phyloP scores from a whole-genome alignment of 2,329 filamentous ascomycete genomes.

The Fusarium staphyleae region DNA sequence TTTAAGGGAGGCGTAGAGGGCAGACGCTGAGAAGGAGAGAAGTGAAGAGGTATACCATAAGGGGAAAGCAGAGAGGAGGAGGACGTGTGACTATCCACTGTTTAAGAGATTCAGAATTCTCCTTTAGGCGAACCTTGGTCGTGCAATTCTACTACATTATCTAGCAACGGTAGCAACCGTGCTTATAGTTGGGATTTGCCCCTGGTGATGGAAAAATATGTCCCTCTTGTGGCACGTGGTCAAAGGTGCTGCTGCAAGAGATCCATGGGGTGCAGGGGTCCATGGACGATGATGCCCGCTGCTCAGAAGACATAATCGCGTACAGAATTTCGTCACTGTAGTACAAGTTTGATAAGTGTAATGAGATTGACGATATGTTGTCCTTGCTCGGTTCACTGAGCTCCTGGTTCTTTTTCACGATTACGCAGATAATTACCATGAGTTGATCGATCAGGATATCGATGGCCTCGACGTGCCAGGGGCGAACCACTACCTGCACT shows the following conservation, averaged over 20 bases:
- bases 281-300: conserved; percentile 12
- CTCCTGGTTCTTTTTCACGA: conserved; percentile 4
- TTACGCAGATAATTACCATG: conserved; percentile 23
- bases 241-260: conserved; percentile 24
- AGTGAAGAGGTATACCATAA: conserved; percentile 35
- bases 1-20: conserved; percentile 60
- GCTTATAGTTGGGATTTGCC: conserved; percentile 2
- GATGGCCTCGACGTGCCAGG: conserved; percentile 18
- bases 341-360: no score
- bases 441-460: neutral
- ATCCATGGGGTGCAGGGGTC: conserved; percentile 16
- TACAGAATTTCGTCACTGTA: neutral
- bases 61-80: conserved; percentile 23
- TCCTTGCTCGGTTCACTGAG: neutral
- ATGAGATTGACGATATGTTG: no score
- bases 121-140: conserved; percentile 46
- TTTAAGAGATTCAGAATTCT: conserved; percentile 48
- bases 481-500: conserved; percentile 10
- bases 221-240: conserved; percentile 15
- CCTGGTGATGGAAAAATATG: conserved; percentile 14
- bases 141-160: conserved; percentile 44
- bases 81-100: conserved; percentile 37
- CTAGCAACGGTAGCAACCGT: conserved; percentile 13
- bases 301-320: conserved; percentile 16
- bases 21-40: conserved; percentile 6